Conservation (phyloP, 208 protist species). For the Crithidia acanthocephali region DNA sequence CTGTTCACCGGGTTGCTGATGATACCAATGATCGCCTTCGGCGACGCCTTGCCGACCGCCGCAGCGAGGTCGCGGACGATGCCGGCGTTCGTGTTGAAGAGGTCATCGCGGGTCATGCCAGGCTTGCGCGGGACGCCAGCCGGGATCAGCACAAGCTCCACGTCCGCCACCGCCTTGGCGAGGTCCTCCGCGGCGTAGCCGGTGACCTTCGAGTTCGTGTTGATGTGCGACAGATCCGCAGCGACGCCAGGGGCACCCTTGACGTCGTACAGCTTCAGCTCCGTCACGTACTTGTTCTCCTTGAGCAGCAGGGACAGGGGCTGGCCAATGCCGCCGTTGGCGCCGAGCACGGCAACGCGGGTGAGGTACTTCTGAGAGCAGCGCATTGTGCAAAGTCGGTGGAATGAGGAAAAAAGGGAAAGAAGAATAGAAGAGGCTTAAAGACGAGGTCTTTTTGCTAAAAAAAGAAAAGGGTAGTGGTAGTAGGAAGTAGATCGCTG, state of each 20-base stretch:
- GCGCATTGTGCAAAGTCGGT: slow-evolving; percentile 22
- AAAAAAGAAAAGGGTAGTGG: neutral
- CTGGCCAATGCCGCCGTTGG: slow-evolving; percentile 97
- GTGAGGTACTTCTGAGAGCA: slow-evolving; percentile 31
- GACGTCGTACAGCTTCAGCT: slow-evolving; percentile 92
- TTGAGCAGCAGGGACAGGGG: slow-evolving; percentile 96
- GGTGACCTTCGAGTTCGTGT: slow-evolving; percentile 76
- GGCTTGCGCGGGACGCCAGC: slow-evolving; percentile 96
- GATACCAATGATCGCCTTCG: slow-evolving; percentile 91
- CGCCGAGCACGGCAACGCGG: slow-evolving; percentile 93
- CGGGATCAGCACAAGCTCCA: slow-evolving; percentile 93
- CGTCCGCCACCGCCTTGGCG: slow-evolving; percentile 72
- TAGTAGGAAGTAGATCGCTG: slow-evolving; percentile 4
- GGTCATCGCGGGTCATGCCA: slow-evolving; percentile 96
- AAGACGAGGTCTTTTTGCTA: neutral
- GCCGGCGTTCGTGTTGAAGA: slow-evolving; percentile 96
- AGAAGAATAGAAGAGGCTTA: slow-evolving; percentile 27
- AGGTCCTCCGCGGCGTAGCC: slow-evolving; percentile 79
- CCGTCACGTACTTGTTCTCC: slow-evolving; percentile 65
- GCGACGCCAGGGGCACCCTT: slow-evolving; percentile 82
- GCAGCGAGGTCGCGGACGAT: slow-evolving; percentile 90
- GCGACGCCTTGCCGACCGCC: slow-evolving; percentile 80
- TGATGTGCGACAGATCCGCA: slow-evolving; percentile 91
- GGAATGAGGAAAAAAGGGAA: neutral
- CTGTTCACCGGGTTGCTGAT: slow-evolving; percentile 97